phyloP scores from a whole-genome alignment of 148 eudicot genomes.

The Diospyros kaki region DNA sequence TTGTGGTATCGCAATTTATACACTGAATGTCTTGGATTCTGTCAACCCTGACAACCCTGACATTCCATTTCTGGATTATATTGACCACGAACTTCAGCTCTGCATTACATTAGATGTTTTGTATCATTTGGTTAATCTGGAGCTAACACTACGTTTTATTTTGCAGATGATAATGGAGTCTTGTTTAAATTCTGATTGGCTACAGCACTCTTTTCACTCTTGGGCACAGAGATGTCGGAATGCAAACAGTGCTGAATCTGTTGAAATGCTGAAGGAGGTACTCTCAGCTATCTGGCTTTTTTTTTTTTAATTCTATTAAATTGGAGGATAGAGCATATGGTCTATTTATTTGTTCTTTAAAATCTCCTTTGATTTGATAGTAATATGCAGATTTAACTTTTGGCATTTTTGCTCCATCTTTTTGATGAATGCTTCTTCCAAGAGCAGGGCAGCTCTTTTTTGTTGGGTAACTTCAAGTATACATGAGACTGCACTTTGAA shows the following conservation, averaged over 20 bases:
- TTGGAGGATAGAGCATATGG: background rate
- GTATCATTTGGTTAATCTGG: background rate
- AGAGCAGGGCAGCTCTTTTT: background rate
- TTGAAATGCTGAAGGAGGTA: constrained; percentile 91
- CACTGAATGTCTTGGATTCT: background rate
- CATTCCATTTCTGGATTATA: background rate
- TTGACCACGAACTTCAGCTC: background rate
- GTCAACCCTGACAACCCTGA: background rate
- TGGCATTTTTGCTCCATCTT: background rate
- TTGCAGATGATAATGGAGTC: constrained; percentile 66
- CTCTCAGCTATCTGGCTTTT: constrained; percentile 13
- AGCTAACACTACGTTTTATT: constrained; percentile 4
- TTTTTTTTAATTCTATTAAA: constrained; percentile 7
- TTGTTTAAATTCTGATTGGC: constrained; percentile 62
- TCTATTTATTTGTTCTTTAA: background rate
- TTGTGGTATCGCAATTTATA: background rate
- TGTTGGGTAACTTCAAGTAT: background rate
- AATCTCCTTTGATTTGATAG: background rate
- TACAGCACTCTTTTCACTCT: constrained; percentile 53
- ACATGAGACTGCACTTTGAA: background rate
- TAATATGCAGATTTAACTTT: background rate
- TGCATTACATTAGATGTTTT: background rate
- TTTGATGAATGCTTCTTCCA: background rate
- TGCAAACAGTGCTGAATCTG: constrained; percentile 73
- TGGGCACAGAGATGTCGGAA: constrained; percentile 71